Evolutionary conservation across 345 rosid genomes (phyloP).

Genomic region (Sonneratia alba): DNA sequence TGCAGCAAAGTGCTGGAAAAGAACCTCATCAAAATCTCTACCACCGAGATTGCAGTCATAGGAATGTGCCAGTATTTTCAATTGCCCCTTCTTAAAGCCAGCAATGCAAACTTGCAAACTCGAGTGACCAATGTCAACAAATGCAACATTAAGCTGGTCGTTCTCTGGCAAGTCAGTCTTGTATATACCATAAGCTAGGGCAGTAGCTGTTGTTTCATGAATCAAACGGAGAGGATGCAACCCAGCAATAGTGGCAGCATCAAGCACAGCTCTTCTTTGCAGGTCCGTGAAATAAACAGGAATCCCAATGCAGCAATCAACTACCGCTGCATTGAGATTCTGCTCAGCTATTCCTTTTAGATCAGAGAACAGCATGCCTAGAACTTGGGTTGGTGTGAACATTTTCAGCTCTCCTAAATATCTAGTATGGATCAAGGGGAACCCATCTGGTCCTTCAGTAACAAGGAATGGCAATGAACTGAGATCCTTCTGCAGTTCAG

Average conservation of each 20-base stretch:
- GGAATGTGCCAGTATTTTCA: slow-evolving; percentile 65
- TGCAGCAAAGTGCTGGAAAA: slow-evolving; percentile 66
- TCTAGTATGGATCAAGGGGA: slow-evolving; percentile 70
- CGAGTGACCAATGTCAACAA: slow-evolving; percentile 86
- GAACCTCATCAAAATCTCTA: slow-evolving; percentile 87
- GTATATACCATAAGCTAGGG: slow-evolving; percentile 93
- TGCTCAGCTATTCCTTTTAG: slow-evolving; percentile 82
- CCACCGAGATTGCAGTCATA: slow-evolving; percentile 84
- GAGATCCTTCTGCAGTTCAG: slow-evolving; percentile 81
- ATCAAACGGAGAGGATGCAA: slow-evolving; percentile 75
- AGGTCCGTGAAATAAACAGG: slow-evolving; percentile 91
- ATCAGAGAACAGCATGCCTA: slow-evolving; percentile 83
- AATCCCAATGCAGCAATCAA: slow-evolving; percentile 93
- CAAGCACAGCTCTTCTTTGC: slow-evolving; percentile 85
- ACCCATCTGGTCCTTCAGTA: slow-evolving; percentile 82
- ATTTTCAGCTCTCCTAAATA: slow-evolving; percentile 71
- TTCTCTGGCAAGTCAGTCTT: slow-evolving; percentile 90
- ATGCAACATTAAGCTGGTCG: slow-evolving; percentile 79
- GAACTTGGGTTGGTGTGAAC: slow-evolving; percentile 82
- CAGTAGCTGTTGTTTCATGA: slow-evolving; percentile 93
- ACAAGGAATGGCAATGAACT: slow-evolving; percentile 63
- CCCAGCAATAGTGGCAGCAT: slow-evolving; percentile 95
- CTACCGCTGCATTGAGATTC: slow-evolving; percentile 79
- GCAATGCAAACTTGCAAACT: slow-evolving; percentile 97
- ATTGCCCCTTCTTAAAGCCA: slow-evolving; percentile 80